Base-by-base conservation (phyloP, 176 grass and related monocot species). In the Eragrostis nindensis region DNA sequence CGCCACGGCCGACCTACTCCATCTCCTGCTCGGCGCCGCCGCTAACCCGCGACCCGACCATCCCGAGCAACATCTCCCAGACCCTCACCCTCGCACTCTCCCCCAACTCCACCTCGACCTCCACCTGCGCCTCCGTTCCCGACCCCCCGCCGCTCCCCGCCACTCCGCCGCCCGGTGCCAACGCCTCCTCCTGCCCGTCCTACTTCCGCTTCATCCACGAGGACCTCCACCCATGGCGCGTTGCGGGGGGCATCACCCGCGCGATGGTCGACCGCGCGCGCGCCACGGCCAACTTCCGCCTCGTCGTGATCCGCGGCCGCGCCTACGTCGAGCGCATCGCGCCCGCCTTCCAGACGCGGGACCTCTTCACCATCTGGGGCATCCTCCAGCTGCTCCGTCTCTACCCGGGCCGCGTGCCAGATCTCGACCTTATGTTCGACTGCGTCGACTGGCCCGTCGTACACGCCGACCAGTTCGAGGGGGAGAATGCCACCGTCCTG, bases 341-440 rank as follows among this genome's bases (percentile, higher is more conserved):
- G 11, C 57, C 54, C 41, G 78, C 92, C 2, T 98, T 91, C 82
- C 90, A 94, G 47, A 89, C 92, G 41, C 83, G 92, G 1, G 87
- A 98, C 56, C 82, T 91, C 74, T 94, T 98, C 77, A 98, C 92
- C 11, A 69, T 98, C 12, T 98, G 95, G 95, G 95, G 95, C 66
- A 87, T 98, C n/a, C 84, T 98, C 16, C 95, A 94, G 85, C 80
- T 98, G 59, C 74, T 98, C 71, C 88, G 86, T 46, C 82, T 77
- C 43, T 98, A 94, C 83, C 95, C 92, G 0, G 92, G 90, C 25
- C 89, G 63, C 32, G 80, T 98, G 36, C 95, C 95, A 22, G 95
- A 98, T 72, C 86, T 98, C 56, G 90, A 98, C 49, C 80, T 98
- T 81, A 98, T 98, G 92, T 98, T 98, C 46, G 86, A 89, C 77